These are phyloP conservation scores for Zygoascus sp. DNA, from an alignment of 1,139 yeast genomes.

Conservation along the genomic window DNA sequence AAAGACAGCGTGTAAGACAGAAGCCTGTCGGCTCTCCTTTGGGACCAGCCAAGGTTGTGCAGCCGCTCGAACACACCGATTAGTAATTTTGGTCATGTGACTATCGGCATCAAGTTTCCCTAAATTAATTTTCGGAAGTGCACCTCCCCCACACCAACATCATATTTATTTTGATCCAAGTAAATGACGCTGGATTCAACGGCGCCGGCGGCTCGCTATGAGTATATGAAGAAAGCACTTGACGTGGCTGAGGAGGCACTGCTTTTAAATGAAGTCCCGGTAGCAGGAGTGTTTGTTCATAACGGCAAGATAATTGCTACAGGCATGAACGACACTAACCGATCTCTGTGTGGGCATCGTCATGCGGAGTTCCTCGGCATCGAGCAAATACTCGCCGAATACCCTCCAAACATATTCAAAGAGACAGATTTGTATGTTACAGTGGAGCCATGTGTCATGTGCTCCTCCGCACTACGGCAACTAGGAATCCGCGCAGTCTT, in stretches of 20 bases:
- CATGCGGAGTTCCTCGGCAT: constrained; percentile 92
- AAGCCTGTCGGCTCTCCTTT: background rate
- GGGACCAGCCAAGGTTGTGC: no score
- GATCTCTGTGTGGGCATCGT: constrained; percentile 68
- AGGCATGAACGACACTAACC: constrained; percentile 89
- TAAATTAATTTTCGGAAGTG: no score
- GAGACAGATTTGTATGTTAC: constrained; percentile 75
- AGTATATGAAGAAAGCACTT: constrained; percentile 49
- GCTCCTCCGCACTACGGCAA: constrained; percentile 89
- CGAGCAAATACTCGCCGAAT: constrained; percentile 43
- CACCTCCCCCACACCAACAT: no score
- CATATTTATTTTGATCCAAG: no score
- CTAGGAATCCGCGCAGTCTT: constrained; percentile 66
- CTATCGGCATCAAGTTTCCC: no score
- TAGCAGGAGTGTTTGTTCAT: constrained; percentile 63
- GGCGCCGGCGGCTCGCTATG: constrained; percentile 23
- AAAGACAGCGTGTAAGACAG: constrained; percentile 5
- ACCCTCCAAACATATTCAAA: constrained; percentile 40
- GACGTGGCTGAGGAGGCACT: constrained; percentile 52
- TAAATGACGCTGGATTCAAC: background rate
- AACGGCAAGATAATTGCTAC: constrained; percentile 55
- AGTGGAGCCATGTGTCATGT: constrained; percentile 98
- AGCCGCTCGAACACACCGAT: no score
- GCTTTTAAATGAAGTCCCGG: constrained; percentile 60
- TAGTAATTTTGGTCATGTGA: no score